Evolutionary conservation across 1,139 yeast species (phyloP), one percentile per base, ranked within the genome.

Genomic region (Debaryomyces nepalensis): DNA sequence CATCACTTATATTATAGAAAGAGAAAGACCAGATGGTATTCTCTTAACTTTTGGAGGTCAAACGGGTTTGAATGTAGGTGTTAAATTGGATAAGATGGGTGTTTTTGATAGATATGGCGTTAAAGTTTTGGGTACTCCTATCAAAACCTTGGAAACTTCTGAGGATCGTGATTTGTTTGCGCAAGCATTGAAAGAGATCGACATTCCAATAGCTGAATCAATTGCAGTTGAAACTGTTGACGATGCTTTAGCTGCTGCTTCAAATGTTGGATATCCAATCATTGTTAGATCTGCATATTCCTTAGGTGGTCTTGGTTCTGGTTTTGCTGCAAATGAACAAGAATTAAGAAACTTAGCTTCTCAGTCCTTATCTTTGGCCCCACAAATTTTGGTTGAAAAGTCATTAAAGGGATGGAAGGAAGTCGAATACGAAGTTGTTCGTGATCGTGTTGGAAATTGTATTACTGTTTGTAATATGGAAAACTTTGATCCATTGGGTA

Each of bases 381-480:
- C 97, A 39, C 99, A 93, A 74, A 88, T 93, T 56, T 75, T 93
- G 57, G 98, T 93, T 50, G 99, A 93, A 71, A 91, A 88, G 73
- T 91, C 98, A 4, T 75, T 93, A 69, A 93, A 91, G 75, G 99
- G 99, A 51, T 93, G 99, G 99, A 93, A 93, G 67, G 99, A 93
- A 73, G 95, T 93, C 46, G 99, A 93, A 73, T 93, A 93, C 68
- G 99, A 93, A 73, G 99, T 93, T 53, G 99, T 93, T 45, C 88
- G 99, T 68, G 99, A 93, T 68, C 81, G 95, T 58, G 91, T 86
- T 48, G 97, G 86, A 53, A 93, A 93, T 77, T 93, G 99, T 80
- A 93, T 93, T 62, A 93, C 99, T 37, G 99, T 93, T 40, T 93
- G 99, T 78, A 93, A 93, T 70, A 93, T 93, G 99, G 99, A 93